phyloP scores from a whole-genome alignment of 83 land plant species.

The Picea mariana region DNA sequence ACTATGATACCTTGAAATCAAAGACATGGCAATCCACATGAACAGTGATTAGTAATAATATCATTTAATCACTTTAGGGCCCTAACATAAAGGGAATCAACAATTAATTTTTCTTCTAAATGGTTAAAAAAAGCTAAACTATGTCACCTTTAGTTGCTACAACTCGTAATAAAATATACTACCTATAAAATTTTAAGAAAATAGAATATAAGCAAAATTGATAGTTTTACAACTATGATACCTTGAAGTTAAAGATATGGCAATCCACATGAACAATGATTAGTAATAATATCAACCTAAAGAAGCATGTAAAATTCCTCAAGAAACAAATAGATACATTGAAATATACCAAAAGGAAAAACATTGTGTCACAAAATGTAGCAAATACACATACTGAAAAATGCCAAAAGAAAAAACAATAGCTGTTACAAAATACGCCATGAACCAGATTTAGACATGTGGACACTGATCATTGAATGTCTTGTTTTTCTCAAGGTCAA shows the following conservation, averaged over 20 bases:
- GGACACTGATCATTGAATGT: conserved; percentile 99
- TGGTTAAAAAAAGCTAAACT: background rate
- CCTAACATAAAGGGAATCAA: background rate
- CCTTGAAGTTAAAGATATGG: background rate
- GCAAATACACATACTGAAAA: background rate
- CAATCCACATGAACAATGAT: background rate
- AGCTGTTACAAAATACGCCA: background rate
- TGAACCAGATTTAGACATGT: background rate
- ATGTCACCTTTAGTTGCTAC: background rate
- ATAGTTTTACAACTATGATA: background rate
- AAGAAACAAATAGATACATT: background rate
- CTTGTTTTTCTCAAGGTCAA: conserved; percentile 96
- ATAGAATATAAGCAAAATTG: background rate
- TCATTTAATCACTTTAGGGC: no score
- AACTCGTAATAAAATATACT: background rate
- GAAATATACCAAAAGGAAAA: no score
- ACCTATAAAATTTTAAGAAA: background rate
- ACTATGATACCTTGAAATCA: background rate
- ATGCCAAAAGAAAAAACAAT: background rate
- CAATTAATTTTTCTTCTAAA: background rate
- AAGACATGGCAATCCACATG: background rate
- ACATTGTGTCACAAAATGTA: no score
- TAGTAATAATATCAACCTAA: background rate
- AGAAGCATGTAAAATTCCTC: background rate
- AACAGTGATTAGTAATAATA: no score